A percentile compares a stretch with the other conserved stretches of the same genome.
These are phyloP conservation scores for Diplodia seriata DNA, from an alignment of 2,329 filamentous ascomycete genomes.

Conservation along the genomic window DNA sequence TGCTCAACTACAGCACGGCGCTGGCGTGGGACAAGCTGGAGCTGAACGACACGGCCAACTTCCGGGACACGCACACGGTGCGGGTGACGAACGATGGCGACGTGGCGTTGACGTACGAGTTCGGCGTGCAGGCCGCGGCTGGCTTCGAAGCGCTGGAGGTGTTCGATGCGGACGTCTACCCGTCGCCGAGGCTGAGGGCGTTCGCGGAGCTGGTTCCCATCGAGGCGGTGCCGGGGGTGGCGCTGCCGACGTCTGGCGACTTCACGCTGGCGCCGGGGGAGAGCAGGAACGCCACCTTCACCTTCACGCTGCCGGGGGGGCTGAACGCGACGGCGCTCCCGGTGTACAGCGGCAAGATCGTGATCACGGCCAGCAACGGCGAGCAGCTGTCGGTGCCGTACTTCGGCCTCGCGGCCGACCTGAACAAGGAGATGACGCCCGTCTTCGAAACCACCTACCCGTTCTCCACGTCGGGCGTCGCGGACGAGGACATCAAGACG, in stretches of 20 bases:
- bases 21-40: conserved; percentile 64
- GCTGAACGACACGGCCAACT: conserved; percentile 70
- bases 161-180: conserved; percentile 35
- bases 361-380: conserved; percentile 37
- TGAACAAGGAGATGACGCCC: conserved; percentile 31
- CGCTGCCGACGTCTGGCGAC: conserved; percentile 36
- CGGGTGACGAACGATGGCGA: conserved; percentile 62
- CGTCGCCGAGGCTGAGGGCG: conserved; percentile 36
- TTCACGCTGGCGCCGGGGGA: conserved; percentile 35
- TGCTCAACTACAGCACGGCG: conserved; percentile 61
- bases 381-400: conserved; percentile 44
- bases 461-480: conserved; percentile 5
- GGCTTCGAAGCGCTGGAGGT: conserved; percentile 61
- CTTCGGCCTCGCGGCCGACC: conserved; percentile 40
- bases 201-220: conserved; percentile 24
- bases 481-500: conserved; percentile 1
- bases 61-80: conserved; percentile 59
- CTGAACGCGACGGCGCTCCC: conserved; percentile 40
- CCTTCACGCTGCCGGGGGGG: conserved; percentile 23
- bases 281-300: conserved; percentile 4
- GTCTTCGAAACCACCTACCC: conserved; percentile 14
- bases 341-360: conserved; percentile 45
- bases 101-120: conserved; percentile 58
- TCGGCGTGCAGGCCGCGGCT: conserved; percentile 59
- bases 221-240: conserved; percentile 34